Evolutionary conservation across 306 rosid genomes (phyloP), one percentile per base, ranked within the genome.

Genomic region (Malus sylvestris): DNA sequence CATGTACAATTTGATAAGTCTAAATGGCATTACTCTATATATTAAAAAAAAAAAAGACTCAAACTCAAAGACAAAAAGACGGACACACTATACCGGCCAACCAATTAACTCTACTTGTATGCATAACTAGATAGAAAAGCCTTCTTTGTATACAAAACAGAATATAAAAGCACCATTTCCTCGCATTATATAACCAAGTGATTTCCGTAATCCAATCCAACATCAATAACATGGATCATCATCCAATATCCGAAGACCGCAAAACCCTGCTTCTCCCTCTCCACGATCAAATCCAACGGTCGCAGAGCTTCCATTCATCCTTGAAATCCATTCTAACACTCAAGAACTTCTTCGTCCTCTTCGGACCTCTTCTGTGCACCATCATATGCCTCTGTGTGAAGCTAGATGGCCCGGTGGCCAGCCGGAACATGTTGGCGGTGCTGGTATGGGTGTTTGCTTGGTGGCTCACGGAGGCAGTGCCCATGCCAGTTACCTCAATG

Each of bases 401-500:
- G 77, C 67, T 89, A 0, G 91, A 86, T 9, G 89, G 83, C 4
- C 81, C 87, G 6, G 29, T 23, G 3, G 75, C 67, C 2, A 78
- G 94, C 85, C 74, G 81, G 78, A 88, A 87, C 75, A 94, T 91
- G 97, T 68, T 94, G 62, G 97, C 75, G 2, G 94, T 91, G 79
- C 77, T 94, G 14, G 93, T 80, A 10, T 94, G 97, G 98, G 77
- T 94, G 1, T 91, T 94, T 67, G 42, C 86, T 0, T 91, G 98
- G 98, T 94, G 97, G 98, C 25, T 25, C 25, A 25, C 25, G 1
- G 25, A 25, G 25, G 25, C 25, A 4, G 85, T 93, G 23, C 97
- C 96, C 3, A 84, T 91, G 74, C 96, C 98, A 3, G 76, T 93
- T 10, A 91, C 98, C 52, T 89, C 98, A 52, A 79, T 93, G 96